phyloP scores from a whole-genome alignment of 2,329 filamentous ascomycete genomes.

The Sclerotinia nivalis region DNA sequence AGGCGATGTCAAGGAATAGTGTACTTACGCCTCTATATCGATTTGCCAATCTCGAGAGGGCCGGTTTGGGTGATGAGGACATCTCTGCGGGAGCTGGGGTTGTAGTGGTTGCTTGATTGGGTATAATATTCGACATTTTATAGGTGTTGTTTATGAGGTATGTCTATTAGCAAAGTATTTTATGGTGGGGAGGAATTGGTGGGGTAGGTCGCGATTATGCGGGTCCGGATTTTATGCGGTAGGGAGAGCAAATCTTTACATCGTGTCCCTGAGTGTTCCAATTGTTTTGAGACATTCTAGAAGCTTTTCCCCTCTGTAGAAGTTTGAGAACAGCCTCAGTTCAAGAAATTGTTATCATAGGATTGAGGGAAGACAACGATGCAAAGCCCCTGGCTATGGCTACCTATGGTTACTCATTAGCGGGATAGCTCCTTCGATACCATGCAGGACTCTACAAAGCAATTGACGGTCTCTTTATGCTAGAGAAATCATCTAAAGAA shows the following conservation, averaged over 20 bases:
- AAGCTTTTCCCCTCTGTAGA: background rate
- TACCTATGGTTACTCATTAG: background rate
- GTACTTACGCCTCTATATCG: slow-evolving; percentile 59
- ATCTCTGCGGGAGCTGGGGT: slow-evolving; percentile 31
- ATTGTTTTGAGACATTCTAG: background rate
- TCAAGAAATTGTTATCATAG: too few relatives aligned
- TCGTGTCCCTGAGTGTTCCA: background rate
- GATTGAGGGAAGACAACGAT: background rate
- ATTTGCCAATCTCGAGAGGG: slow-evolving; percentile 40
- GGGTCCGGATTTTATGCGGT: background rate
- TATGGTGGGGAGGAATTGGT: slow-evolving; percentile 13
- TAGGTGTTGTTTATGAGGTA: background rate
- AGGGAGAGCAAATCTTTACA: background rate
- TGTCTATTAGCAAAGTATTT: background rate
- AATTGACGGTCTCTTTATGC: background rate
- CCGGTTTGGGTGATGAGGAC: slow-evolving; percentile 29
- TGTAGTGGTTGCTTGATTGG: slow-evolving; percentile 27
- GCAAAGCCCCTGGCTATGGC: background rate
- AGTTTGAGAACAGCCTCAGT: background rate
- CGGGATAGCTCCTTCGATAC: background rate
- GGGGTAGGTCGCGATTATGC: slow-evolving; percentile 1
- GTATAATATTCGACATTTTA: slow-evolving; percentile 20
- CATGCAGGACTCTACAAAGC: background rate
- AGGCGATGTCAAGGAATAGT: slow-evolving; percentile 2
- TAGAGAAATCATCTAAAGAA: background rate